Base-by-base conservation (phyloP, 2,329 filamentous ascomycete genomes). In the Fusarium dlaminii region DNA sequence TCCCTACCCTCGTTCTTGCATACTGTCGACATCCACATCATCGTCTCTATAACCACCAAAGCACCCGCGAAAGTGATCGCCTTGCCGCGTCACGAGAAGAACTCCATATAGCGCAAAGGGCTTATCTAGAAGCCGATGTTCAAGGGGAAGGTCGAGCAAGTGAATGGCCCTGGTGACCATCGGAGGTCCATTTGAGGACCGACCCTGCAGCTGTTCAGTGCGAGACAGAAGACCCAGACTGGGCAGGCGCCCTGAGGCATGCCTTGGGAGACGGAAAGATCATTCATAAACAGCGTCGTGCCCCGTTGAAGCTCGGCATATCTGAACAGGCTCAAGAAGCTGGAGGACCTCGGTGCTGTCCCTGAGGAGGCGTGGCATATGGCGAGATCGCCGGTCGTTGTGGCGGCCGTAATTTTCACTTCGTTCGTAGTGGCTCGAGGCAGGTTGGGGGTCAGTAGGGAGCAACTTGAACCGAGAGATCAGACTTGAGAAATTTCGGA, bases 401-500 rank as follows among this genome's bases (percentile, higher is more conserved):
- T 93, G 91, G 74, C 94, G 85, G 66, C 85, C 91, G 77, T 93
- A 97, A 82, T 93, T 94, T 73, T 98, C 96, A 48, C 94, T 92
- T 79, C 95, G 94, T 63, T 95, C 95, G 81, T 95, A 98, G 82
- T 96, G 95, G 76, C 96, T 96, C 67, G 94, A 94, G 63, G 94
- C 94, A 34, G 96, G 93, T 82, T 98, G 95, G 56, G 96, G 96
- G n/a, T 64, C 94, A 93, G 82, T 99, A 99, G 11, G 96, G 96
- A n/a, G 98, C 95, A 55, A 99, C 96, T 83, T 98, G 96, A 5
- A 4, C 3, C 32, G 32, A 6, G 32, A 34, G 5, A 34, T 1
- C 4, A 34, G 32, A 15, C 32, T 15, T 6, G 32, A 1, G 12
- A 34, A 15, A 34, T 14, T 14, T 34, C 15, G 32, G 32, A 34